These are phyloP conservation scores for Populus tremula DNA, from an alignment of 345 rosid genomes.

Conservation along the genomic window DNA sequence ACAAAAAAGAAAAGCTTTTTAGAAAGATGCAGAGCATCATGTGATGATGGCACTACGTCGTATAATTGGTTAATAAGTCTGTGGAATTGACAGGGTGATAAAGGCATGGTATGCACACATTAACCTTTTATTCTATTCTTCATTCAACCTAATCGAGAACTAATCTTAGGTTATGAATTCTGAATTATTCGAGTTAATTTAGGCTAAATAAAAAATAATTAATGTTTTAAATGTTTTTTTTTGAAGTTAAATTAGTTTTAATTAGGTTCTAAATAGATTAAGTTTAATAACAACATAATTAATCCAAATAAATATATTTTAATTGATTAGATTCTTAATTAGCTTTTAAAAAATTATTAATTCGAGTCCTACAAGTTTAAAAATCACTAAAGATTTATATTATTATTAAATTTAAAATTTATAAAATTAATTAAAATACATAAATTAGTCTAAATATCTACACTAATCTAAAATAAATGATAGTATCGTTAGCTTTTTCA, in stretches of 20 bases:
- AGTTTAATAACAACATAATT: too few relatives aligned
- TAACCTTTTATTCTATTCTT: neutral
- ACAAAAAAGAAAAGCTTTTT: neutral
- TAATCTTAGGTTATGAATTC: too few relatives aligned
- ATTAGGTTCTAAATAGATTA: too few relatives aligned
- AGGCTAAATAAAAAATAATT: too few relatives aligned
- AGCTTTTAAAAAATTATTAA: too few relatives aligned
- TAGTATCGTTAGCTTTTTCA: too few relatives aligned
- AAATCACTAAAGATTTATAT: rapidly evolving
- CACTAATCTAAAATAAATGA: too few relatives aligned
- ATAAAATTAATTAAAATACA: rapidly evolving
- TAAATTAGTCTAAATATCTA: rapidly evolving
- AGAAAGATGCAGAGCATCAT: neutral
- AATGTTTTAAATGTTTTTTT: too few relatives aligned
- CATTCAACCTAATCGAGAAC: neutral
- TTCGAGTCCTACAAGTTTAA: rapidly evolving
- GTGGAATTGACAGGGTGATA: too few relatives aligned
- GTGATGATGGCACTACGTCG: neutral
- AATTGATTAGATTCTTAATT: rapidly evolving
- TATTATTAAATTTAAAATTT: rapidly evolving
- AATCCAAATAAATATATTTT: rapidly evolving
- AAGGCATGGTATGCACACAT: neutral
- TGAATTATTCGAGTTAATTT: too few relatives aligned
- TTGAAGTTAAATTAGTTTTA: too few relatives aligned
- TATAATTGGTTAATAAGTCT: neutral